These are phyloP conservation scores for Veloporphyrellus conicus DNA, from an alignment of 1,284 basidiomycete species.

Conservation along the genomic window DNA sequence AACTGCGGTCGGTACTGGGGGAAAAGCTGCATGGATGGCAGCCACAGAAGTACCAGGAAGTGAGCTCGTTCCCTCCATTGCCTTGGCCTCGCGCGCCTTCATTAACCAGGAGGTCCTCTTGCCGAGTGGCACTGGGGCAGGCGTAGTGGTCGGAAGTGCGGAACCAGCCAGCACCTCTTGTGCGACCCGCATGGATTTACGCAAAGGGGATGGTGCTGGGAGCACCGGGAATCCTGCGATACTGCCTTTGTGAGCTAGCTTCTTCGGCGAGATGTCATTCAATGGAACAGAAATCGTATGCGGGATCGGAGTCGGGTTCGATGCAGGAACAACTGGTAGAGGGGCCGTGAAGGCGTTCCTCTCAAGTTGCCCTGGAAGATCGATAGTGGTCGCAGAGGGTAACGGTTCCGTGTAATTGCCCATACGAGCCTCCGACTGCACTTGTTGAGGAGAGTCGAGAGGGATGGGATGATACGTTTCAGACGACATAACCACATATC, in stretches of 20 bases:
- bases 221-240: conserved; percentile 49
- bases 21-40: conserved; percentile 6
- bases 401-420: conserved; percentile 21
- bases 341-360: conserved; percentile 28
- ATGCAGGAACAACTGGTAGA: conserved; percentile 29
- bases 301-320: conserved; percentile 7
- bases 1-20: conserved; percentile 24
- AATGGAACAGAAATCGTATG: conserved; percentile 29
- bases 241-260: conserved; percentile 34
- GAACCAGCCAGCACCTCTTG: conserved; percentile 43
- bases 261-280: conserved; percentile 28
- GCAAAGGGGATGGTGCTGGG: conserved; percentile 62
- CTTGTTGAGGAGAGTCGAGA: conserved; percentile 32
- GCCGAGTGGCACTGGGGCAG: conserved; percentile 41
- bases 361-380: conserved; percentile 15
- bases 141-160: conserved; percentile 38
- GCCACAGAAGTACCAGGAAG: conserved; percentile 32
- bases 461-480: conserved; percentile 39
- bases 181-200: conserved; percentile 56
- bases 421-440: conserved; percentile 4
- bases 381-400: conserved; percentile 9
- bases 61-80: conserved; percentile 52
- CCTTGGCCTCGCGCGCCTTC: conserved; percentile 71
- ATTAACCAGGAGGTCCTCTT: conserved; percentile 76
- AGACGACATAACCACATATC: conserved; percentile 19